Conservation (phyloP, 108 stramenopile species). For the Skeletonema costatum region DNA sequence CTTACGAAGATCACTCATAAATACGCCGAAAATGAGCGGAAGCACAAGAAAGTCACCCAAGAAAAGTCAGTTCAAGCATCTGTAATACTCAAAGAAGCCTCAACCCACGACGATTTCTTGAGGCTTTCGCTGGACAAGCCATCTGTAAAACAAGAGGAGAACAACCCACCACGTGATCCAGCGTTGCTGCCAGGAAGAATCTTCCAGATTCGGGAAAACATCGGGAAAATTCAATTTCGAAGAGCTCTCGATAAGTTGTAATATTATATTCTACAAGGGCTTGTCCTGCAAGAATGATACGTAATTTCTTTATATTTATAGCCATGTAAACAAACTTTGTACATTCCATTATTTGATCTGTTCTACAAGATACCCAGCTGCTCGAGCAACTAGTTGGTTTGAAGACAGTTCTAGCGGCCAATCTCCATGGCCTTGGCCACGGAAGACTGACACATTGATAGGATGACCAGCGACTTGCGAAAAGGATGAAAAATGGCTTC, state of each 20-base stretch:
- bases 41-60: slow-evolving; percentile 27
- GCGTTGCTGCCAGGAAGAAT: slow-evolving; percentile 45
- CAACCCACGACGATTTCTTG: slow-evolving; percentile 38
- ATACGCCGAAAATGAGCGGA: slow-evolving; percentile 42
- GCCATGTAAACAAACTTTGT: no score
- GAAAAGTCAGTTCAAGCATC: slow-evolving; percentile 33
- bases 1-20: slow-evolving; percentile 39
- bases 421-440: slow-evolving; percentile 68
- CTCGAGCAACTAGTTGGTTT: slow-evolving; percentile 34
- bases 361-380: slow-evolving; percentile 30
- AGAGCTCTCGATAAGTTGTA: slow-evolving; percentile 23
- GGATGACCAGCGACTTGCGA: slow-evolving; percentile 37
- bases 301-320: no score
- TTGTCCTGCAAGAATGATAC: no score
- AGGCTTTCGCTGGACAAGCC: background rate
- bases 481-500: slow-evolving; percentile 44
- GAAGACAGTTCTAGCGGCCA: slow-evolving; percentile 35
- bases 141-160: background rate
- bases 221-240: slow-evolving; percentile 4
- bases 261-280: background rate
- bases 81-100: slow-evolving; percentile 10
- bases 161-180: slow-evolving; percentile 1
- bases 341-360: slow-evolving; percentile 8
- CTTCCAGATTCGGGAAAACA: background rate
- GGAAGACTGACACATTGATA: slow-evolving; percentile 66